phyloP scores from a whole-genome alignment of 2,329 filamentous ascomycete species.

The Akanthomyces muscarius region DNA sequence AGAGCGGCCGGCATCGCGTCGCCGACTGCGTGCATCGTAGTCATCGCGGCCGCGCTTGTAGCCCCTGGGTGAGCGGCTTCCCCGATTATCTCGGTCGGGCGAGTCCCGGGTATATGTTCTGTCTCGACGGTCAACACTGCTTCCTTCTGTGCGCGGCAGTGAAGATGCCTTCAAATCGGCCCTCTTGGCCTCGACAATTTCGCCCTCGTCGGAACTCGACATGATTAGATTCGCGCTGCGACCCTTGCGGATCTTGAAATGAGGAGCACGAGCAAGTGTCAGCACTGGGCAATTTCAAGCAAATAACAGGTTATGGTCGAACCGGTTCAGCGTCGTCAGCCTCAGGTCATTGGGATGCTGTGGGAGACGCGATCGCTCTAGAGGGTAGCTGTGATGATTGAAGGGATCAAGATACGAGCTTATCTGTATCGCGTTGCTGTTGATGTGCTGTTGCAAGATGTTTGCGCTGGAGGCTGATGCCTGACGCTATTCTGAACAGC shows the following conservation, averaged over 20 bases:
- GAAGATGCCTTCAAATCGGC: conserved; percentile 77
- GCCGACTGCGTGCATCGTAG: conserved; percentile 45
- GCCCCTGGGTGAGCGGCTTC: conserved; percentile 58
- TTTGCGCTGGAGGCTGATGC: background rate
- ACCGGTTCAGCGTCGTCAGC: conserved; percentile 38
- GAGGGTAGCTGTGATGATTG: background rate
- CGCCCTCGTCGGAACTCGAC: conserved; percentile 77
- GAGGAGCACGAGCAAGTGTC: conserved; percentile 29
- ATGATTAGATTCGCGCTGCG: conserved; percentile 26
- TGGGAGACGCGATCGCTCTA: background rate
- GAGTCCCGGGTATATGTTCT: conserved; percentile 66
- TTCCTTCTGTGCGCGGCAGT: conserved; percentile 70
- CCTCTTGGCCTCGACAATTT: conserved; percentile 73
- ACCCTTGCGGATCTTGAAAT: conserved; percentile 23
- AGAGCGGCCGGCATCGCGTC: conserved; percentile 47
- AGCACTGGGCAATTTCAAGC: conserved; percentile 31
- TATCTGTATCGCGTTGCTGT: background rate
- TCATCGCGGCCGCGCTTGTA: conserved; percentile 66
- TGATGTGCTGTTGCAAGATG: background rate
- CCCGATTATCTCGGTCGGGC: conserved; percentile 52
- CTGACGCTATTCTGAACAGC: background rate
- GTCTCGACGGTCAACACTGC: conserved; percentile 87
- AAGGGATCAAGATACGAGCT: background rate
- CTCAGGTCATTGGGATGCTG: conserved; percentile 27
- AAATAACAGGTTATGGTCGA: conserved; percentile 37